Evolutionary conservation across 768 basidiomycete species (phyloP), one percentile per base, ranked within the genome.

Genomic region (Tricholoma terreum): DNA sequence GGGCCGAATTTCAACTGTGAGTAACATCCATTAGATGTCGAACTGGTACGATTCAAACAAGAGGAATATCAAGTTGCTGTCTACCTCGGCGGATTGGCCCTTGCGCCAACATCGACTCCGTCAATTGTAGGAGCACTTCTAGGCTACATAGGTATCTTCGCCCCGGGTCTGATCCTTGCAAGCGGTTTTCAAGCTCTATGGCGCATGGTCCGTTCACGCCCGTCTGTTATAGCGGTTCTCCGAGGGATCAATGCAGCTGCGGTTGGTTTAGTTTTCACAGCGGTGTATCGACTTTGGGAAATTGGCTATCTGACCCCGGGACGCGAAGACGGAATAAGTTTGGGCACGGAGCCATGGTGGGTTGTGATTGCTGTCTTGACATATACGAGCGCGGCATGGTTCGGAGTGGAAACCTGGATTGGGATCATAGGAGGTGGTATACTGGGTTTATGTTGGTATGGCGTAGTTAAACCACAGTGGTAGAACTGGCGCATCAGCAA

Each of bases 1-100:
- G 83, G 83, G 4, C 83, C 83, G 21, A 82, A 82, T 65, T 84
- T 84, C 68, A 80, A 80, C 69, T 83, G 45, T 46, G 45, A 46
- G 45, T 46, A 15, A 46, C 8, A 15, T 46, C 14, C 15, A 6
- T 27, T 42, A 14, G 7, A 46, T 27, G 14, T 4, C 6, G 15
- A 27, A 24, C 15, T 15, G n/a, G n/a, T n/a, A 24, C 6, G 1
- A 3, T 27, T 14, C 7, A 27, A 46, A n/a, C n/a, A 8, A 14
- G 15, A 27, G 6, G 24, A 5, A 24, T 15, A 15, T 24, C 14
- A 12, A 46, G 45, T 79, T 56, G 75, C 77, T 0, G 77, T 79
- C 19, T 83, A 79, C 63, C 74, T 84, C 27, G 83, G 82, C 24
- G 74, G 78, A 6, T 71, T 84, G 52, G 67, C 66, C n/a, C 54